phyloP scores from a whole-genome alignment of 768 basidiomycete species.

The Lactarius sanguifluus region DNA sequence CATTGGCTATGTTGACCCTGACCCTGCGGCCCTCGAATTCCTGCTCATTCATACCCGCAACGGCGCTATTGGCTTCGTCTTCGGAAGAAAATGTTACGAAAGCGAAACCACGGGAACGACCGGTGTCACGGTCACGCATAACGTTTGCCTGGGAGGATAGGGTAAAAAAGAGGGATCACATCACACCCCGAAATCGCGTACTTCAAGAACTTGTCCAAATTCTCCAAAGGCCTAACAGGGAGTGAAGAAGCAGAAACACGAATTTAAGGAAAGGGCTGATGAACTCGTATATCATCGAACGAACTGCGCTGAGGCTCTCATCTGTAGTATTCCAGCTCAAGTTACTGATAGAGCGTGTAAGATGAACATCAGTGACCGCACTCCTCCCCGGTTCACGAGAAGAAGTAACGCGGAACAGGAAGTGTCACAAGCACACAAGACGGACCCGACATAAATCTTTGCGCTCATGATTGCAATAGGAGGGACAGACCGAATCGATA shows the following conservation, averaged over 20 bases:
- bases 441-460: slow-evolving; percentile 93
- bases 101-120: slow-evolving; percentile 94
- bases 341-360: slow-evolving; percentile 56
- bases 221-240: slow-evolving; percentile 70
- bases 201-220: slow-evolving; percentile 86
- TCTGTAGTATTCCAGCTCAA: slow-evolving; percentile 95
- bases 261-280: slow-evolving; percentile 26
- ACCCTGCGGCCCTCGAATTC: slow-evolving; percentile 91
- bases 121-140: slow-evolving; percentile 97
- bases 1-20: slow-evolving; percentile 81
- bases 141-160: slow-evolving; percentile 71
- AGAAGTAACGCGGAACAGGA: slow-evolving; percentile 40
- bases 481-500: slow-evolving; percentile 7
- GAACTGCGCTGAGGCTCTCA: slow-evolving; percentile 84
- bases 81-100: slow-evolving; percentile 74
- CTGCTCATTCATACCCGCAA: slow-evolving; percentile 76
- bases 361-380: slow-evolving; percentile 51
- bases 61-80: slow-evolving; percentile 77
- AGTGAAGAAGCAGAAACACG: slow-evolving; percentile 49
- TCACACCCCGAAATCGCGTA: slow-evolving; percentile 56
- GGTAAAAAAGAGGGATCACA: slow-evolving; percentile 29
- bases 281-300: slow-evolving; percentile 52
- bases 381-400: slow-evolving; percentile 37
- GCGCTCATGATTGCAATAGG: slow-evolving; percentile 54
- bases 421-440: slow-evolving; percentile 56